These are phyloP conservation scores for Simmondsia chinensis DNA, from an alignment of 148 eudicot species.

Conservation along the genomic window DNA sequence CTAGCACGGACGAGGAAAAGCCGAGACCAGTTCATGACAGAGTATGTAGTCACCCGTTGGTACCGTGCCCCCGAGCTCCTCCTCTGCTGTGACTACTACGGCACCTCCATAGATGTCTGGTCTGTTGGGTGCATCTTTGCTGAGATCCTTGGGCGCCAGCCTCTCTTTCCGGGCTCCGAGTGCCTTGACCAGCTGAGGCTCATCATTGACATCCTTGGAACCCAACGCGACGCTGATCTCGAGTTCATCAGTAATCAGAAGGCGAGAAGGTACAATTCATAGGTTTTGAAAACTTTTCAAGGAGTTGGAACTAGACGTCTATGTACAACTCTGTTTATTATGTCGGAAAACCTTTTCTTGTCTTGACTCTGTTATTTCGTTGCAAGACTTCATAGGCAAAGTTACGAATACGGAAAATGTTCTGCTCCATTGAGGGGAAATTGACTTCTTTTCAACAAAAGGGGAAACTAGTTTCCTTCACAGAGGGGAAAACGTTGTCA, in stretches of 20 bases:
- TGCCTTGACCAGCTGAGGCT: slow-evolving; percentile 16
- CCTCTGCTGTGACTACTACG: slow-evolving; percentile 17
- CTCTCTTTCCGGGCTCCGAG: slow-evolving; percentile 21
- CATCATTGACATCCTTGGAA: slow-evolving; percentile 22
- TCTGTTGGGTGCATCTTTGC: slow-evolving; percentile 42
- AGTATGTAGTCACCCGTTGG: slow-evolving; percentile 35
- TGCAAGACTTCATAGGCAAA: no score
- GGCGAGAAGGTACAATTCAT: no score
- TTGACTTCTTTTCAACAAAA: no score
- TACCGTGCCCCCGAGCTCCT: slow-evolving; percentile 41
- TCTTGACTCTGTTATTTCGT: no score
- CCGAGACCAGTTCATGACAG: slow-evolving; percentile 21
- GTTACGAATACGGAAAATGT: no score
- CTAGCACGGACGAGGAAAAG: slow-evolving; percentile 23
- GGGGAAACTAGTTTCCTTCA: no score
- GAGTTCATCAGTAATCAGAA: slow-evolving; percentile 17
- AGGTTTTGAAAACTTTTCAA: no score
- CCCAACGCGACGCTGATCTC: slow-evolving; percentile 14
- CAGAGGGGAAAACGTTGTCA: no score
- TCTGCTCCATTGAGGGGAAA: no score
- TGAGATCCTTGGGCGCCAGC: slow-evolving; percentile 29
- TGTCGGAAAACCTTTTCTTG: no score
- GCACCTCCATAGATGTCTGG: slow-evolving; percentile 37
- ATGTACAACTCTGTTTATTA: no score
- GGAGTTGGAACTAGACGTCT: no score